Evolutionary conservation across 495 filamentous ascomycete genomes (phyloP), one percentile per base, ranked within the genome.

Genomic region (Tuber brumale): DNA sequence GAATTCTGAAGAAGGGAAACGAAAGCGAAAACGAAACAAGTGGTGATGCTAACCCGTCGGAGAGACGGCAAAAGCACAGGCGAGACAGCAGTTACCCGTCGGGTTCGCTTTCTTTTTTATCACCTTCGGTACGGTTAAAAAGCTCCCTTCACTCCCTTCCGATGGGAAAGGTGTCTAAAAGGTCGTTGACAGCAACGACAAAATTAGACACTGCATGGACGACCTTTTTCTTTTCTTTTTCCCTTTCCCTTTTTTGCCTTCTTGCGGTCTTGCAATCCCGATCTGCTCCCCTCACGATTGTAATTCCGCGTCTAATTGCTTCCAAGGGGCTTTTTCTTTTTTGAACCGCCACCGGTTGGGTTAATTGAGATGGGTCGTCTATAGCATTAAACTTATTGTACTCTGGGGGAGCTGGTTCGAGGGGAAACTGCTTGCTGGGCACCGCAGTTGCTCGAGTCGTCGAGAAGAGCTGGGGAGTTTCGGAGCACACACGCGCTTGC

Each of bases 401-500:
- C 31, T 35, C 57, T 35, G 57, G 27, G 27, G 14, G 31, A 66
- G 57, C 57, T 18, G 57, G 76, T 73, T 76, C 70, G 76, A 41
- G 75, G 73, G 61, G 77, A 74, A 70, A 61, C 77, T 79, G 71
- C 48, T 71, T 69, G 70, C 3, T 39, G 37, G 37, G 37, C 37
- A 39, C 37, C 37, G 78, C 51, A 71, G 77, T 69, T 73, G 73
- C 73, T 80, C 61, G 43, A 76, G 75, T 48, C 45, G 69, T 69
- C 72, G 21, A 73, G 73, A 74, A 73, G 72, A 48, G 39, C 76
- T 77, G 46, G 73, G 37, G 37, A 70, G 46, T 66, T 74, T 76
- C 66, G n/a, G 75, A 80, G 79, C 70, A 71, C 61, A 79, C 61
- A 73, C 76, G 78, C 78, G 76, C 73, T 71, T 79, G 70, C 39